Evolutionary conservation across 225 moss, liverwort and hornwort genomes (phyloP), one percentile per base, ranked within the genome.

Genomic region (Physcomitrellopsis africana): DNA sequence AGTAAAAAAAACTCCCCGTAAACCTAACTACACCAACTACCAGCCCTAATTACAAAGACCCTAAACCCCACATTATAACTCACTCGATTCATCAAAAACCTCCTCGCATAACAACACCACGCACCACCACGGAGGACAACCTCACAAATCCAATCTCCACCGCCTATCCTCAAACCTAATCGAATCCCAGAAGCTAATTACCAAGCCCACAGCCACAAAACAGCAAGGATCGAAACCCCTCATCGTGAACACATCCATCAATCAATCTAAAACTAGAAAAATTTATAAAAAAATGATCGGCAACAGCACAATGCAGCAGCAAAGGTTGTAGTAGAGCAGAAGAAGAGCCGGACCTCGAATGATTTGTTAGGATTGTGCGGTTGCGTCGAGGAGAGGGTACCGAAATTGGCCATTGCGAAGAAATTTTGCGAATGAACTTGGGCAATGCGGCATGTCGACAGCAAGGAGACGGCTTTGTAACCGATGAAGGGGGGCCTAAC

Each of bases 321-420:
- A 17, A 8, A 11, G 6, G 13, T 10, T 2, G 17, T 58, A 3
- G 1, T 0, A 7, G 22, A 24, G 59, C 0, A 18, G 17, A 20
- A 14, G 3, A 13, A 54, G 23, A 17, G 68, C 12, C 0, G 15
- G 67, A 89, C 93, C 89, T 93, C 93, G 63, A 91, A 93, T 7
- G 93, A 93, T 23, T 93, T 93, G 47, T 93, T 93, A 8, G 93
- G 93, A 60, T 93, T 93, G 81, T 90, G 91, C 69, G 86, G 82
- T 19, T 87, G 74, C 43, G 89, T 87, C n/a, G 84, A 75, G 13
- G 86, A 79, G 49, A 89, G 80, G 42, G 90, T 67, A 19, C 80
- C 83, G 62, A 86, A 88, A 70, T 32, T 89, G 54, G 91, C 81
- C 88, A 92, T 92, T 12, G 73, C 63, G 64, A 68, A 26, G 24